Percentiles rank a stretch among this genome's conserved stretches.
phyloP scores from a whole-genome alignment of 2,329 filamentous ascomycete species.

The Microascus cirrosus region DNA sequence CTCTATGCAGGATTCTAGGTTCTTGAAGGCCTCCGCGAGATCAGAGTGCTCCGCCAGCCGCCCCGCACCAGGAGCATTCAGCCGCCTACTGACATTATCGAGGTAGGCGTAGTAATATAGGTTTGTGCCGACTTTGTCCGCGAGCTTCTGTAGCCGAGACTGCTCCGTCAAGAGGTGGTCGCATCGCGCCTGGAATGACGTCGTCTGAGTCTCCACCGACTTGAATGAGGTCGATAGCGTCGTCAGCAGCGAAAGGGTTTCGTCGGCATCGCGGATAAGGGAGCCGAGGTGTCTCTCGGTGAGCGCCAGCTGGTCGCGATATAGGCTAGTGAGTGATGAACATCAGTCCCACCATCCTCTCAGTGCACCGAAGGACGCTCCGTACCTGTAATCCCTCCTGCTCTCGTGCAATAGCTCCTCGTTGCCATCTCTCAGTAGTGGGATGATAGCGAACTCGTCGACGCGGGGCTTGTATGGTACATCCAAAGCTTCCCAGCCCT shows the following conservation, averaged over 20 bases:
- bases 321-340: conserved; percentile 43
- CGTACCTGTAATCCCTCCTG: conserved; percentile 1
- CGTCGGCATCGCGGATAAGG: conserved; percentile 66
- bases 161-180: conserved; percentile 79
- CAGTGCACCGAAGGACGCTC: neutral
- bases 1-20: conserved; percentile 78
- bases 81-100: conserved; percentile 75
- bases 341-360: neutral
- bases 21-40: conserved; percentile 79
- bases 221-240: conserved; percentile 78
- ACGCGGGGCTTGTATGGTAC: neutral
- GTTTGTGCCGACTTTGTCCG: conserved; percentile 77
- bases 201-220: conserved; percentile 79
- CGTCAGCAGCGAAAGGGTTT: conserved; percentile 64
- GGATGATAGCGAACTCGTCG: neutral
- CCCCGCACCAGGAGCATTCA: conserved; percentile 85
- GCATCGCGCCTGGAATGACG: conserved; percentile 86
- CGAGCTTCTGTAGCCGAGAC: conserved; percentile 63
- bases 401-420: conserved; percentile 1
- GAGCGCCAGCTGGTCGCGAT: conserved; percentile 68
- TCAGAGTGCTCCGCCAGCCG: conserved; percentile 74
- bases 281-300: conserved; percentile 74
- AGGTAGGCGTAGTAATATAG: conserved; percentile 92
- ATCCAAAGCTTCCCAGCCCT: conserved; percentile 2
- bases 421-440: neutral